These are phyloP conservation scores for Thielaviopsis ethacetica DNA, from an alignment of 2,329 filamentous ascomycete genomes.

Conservation along the genomic window DNA sequence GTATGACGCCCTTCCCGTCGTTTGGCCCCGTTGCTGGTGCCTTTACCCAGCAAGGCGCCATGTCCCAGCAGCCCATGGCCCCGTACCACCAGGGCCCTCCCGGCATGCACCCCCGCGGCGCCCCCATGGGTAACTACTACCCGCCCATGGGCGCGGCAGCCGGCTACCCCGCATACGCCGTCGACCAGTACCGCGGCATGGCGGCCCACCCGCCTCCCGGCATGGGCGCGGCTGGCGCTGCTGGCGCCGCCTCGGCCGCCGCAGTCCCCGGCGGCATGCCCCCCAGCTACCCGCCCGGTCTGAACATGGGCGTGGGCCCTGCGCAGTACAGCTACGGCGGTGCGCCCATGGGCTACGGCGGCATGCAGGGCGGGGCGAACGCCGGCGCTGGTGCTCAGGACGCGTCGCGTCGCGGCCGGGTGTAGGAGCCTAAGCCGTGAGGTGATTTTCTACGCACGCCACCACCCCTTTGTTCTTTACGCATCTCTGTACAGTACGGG, in stretches of 20 bases:
- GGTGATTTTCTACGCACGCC: no score
- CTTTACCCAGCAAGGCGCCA: constrained; percentile 30
- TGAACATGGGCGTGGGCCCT: constrained; percentile 22
- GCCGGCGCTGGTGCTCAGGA: constrained; percentile 20
- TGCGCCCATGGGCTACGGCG: constrained; percentile 26
- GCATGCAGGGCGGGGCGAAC: constrained; percentile 25
- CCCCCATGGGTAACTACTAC: constrained; percentile 41
- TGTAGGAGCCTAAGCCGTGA: not conserved
- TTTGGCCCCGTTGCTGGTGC: constrained; percentile 35
- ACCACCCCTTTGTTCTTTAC: not conserved
- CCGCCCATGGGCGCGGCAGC: constrained; percentile 31
- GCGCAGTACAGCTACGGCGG: constrained; percentile 29
- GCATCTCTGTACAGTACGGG: not conserved
- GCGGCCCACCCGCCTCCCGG: constrained; percentile 25
- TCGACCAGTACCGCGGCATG: constrained; percentile 38
- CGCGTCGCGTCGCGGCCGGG: constrained; percentile 2
- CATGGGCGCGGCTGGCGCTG: constrained; percentile 34
- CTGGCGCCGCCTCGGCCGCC: constrained; percentile 26
- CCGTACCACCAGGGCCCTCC: constrained; percentile 38
- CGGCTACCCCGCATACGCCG: constrained; percentile 35
- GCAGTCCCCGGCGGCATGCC: constrained; percentile 34
- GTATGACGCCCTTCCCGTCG: constrained; percentile 30
- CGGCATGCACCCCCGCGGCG: constrained; percentile 35
- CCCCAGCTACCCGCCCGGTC: constrained; percentile 28
- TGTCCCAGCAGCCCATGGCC: constrained; percentile 27